These are phyloP conservation scores for Russula sp. DNA, from an alignment of 768 basidiomycete genomes.

Conservation along the genomic window DNA sequence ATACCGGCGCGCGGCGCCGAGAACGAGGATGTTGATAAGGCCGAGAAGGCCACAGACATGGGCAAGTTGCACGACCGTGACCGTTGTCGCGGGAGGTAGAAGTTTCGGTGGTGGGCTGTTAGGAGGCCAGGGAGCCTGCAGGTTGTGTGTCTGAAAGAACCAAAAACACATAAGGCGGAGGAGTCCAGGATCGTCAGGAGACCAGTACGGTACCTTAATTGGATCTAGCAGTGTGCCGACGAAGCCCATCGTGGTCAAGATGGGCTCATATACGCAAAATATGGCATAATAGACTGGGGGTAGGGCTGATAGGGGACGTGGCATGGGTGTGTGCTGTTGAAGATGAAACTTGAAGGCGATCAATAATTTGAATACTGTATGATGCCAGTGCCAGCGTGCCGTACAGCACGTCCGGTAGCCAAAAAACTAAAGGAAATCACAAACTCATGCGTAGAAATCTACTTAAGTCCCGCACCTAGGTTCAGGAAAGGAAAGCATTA, in stretches of 20 bases:
- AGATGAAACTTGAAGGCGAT: too few relatives aligned
- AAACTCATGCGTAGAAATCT: too few relatives aligned
- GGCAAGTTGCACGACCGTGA: slow-evolving; percentile 69
- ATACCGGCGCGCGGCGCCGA: slow-evolving; percentile 55
- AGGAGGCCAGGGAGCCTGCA: slow-evolving; percentile 68
- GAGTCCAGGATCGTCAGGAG: not conserved
- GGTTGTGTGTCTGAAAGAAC: slow-evolving; percentile 53
- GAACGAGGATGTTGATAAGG: slow-evolving; percentile 59
- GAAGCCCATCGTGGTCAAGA: slow-evolving; percentile 57
- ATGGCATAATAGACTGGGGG: slow-evolving; percentile 68
- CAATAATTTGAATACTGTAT: too few relatives aligned
- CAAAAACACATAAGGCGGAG: not conserved
- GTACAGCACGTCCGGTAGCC: too few relatives aligned
- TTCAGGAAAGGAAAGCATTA: too few relatives aligned
- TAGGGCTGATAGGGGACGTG: slow-evolving; percentile 49
- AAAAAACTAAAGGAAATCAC: too few relatives aligned
- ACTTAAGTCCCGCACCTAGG: too few relatives aligned
- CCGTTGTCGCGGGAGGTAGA: slow-evolving; percentile 56
- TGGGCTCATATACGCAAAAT: slow-evolving; percentile 71
- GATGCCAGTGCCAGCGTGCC: not conserved
- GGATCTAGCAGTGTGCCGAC: slow-evolving; percentile 63
- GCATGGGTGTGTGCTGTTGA: slow-evolving; percentile 30
- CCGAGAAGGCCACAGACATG: slow-evolving; percentile 75
- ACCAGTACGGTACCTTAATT: slow-evolving; percentile 42
- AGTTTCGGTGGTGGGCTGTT: slow-evolving; percentile 40